These are phyloP conservation scores for Fusarium compactum DNA, from an alignment of 2,329 filamentous ascomycete genomes.

Conservation along the genomic window DNA sequence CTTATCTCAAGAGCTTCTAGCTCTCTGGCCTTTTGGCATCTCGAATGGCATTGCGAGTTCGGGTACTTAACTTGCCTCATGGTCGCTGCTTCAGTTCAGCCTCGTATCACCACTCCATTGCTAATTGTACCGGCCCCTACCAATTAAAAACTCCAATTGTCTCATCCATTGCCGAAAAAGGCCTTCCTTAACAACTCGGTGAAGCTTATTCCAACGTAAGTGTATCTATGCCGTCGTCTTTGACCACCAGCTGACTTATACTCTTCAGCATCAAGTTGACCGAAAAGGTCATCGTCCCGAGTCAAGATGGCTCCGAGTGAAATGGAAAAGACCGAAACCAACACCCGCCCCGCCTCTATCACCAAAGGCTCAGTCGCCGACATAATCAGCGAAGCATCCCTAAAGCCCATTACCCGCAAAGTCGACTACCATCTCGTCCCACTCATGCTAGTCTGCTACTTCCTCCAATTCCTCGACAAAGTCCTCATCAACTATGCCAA, in stretches of 20 bases:
- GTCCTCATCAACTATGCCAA: conserved; percentile 20
- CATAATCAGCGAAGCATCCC: not conserved
- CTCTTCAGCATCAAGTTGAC: not conserved
- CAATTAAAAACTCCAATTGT: not conserved
- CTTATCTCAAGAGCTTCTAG: not conserved
- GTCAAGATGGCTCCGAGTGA: not conserved
- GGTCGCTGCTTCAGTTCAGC: not conserved
- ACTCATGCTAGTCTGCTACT: conserved; percentile 15
- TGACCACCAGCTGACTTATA: not conserved
- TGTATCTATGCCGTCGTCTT: not conserved
- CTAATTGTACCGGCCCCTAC: not conserved
- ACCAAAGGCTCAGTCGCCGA: conserved; percentile 8
- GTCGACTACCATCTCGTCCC: conserved; percentile 21
- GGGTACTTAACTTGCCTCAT: conserved; percentile 9
- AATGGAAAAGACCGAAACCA: conserved; percentile 2
- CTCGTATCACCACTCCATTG: not conserved
- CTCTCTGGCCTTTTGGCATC: fast-evolving
- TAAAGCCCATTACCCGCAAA: conserved; percentile 10
- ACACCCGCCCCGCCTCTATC: not conserved
- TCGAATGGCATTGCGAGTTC: not conserved
- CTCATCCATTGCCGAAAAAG: not conserved
- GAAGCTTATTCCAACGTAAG: not conserved
- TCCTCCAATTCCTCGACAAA: conserved; percentile 20
- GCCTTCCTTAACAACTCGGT: too few relatives aligned
- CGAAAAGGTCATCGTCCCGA: not conserved